A percentile compares a stretch with the other conserved stretches of the same genome.
phyloP scores from a whole-genome alignment of 2,329 filamentous ascomycete species.

The Fusarium zealandicum region DNA sequence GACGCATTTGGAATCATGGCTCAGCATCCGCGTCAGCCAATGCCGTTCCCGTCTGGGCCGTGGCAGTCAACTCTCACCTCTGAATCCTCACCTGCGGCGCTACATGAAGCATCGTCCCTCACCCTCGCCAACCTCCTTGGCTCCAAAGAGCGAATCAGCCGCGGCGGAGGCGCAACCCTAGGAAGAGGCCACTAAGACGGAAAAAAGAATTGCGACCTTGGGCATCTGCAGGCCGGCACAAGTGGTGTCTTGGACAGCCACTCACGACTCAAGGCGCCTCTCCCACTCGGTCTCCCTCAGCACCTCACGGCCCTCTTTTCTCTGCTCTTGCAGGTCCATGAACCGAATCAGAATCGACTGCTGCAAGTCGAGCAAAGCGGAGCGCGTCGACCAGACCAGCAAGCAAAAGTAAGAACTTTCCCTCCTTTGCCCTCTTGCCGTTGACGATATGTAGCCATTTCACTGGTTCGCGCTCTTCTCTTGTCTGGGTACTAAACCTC shows the following conservation, averaged over 20 bases:
- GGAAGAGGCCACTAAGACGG: conserved; percentile 28
- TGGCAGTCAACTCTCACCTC: conserved; percentile 7
- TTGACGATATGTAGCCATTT: neutral
- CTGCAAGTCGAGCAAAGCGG: conserved; percentile 34
- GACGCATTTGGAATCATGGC: neutral
- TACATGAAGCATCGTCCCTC: conserved; percentile 20
- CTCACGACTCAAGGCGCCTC: conserved; percentile 32
- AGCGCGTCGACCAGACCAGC: neutral
- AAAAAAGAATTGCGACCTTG: conserved; percentile 28
- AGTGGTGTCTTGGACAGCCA: conserved; percentile 29
- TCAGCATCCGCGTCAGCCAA: neutral
- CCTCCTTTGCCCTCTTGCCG: neutral
- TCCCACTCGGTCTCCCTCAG: conserved; percentile 24
- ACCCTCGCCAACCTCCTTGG: conserved; percentile 20
- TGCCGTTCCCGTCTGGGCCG: neutral
- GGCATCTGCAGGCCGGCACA: conserved; percentile 29
- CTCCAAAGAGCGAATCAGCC: conserved; percentile 26
- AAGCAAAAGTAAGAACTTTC: neutral
- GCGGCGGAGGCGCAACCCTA: conserved; percentile 23
- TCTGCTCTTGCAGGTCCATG: conserved; percentile 30
- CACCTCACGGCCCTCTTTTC: conserved; percentile 27
- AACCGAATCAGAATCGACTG: conserved; percentile 34
- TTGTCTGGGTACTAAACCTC: neutral
- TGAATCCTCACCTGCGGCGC: conserved; percentile 11
- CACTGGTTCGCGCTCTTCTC: conserved; percentile 3